Evolutionary conservation across 192 early-diverging fungal genomes (phyloP).

Genomic region (Tieghemiomyces parasiticus): DNA sequence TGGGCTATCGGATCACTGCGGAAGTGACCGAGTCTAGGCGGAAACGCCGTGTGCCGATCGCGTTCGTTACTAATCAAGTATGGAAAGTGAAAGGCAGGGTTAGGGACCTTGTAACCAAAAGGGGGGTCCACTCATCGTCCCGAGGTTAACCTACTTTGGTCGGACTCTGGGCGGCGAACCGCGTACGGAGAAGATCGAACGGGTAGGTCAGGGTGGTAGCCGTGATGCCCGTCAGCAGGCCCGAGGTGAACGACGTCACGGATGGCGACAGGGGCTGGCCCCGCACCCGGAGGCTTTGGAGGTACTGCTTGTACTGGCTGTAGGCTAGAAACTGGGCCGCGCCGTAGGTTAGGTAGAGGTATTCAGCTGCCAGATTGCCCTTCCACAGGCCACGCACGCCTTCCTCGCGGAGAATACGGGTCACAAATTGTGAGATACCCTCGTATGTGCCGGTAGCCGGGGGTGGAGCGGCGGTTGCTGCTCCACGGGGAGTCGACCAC

Average conservation of each 20-base stretch:
- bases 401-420: conserved; percentile 60
- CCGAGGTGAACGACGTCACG: conserved; percentile 49
- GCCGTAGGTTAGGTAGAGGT: conserved; percentile 84
- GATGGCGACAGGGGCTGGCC: conserved; percentile 17
- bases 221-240: conserved; percentile 57
- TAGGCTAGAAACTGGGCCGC: conserved; percentile 74
- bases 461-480: conserved; percentile 5
- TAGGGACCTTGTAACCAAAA: no score
- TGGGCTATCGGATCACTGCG: no score
- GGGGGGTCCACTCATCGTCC: no score
- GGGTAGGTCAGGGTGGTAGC: conserved; percentile 82
- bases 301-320: conserved; percentile 26
- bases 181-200: conserved; percentile 88
- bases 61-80: no score
- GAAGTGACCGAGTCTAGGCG: no score
- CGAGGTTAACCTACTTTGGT: no score
- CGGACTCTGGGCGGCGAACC: conserved; percentile 75
- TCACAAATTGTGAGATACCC: conserved; percentile 46
- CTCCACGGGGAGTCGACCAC: conserved; percentile 12
- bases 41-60: no score
- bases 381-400: conserved; percentile 78
- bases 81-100: no score
- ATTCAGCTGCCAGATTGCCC: conserved; percentile 86
- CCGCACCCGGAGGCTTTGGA: conserved; percentile 18
- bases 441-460: conserved; percentile 32